phyloP scores from a whole-genome alignment of 345 rosid genomes.

The Noccaea caerulescens region DNA sequence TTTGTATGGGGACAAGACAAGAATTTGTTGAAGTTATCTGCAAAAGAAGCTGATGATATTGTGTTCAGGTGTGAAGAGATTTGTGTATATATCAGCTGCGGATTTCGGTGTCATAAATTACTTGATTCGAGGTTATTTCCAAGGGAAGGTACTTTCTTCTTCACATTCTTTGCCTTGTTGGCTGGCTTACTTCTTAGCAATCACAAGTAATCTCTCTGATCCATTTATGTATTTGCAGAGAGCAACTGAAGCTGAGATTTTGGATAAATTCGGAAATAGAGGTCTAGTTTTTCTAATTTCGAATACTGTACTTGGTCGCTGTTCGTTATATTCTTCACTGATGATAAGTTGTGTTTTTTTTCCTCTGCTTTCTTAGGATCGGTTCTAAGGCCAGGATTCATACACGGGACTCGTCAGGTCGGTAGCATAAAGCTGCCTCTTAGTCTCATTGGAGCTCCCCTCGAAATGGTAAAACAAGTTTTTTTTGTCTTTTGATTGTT shows the following conservation, averaged over 20 bases:
- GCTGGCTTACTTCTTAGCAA: not conserved
- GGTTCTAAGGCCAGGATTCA: slow-evolving; percentile 69
- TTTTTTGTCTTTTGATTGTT: not conserved
- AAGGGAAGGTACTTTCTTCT: slow-evolving; percentile 59
- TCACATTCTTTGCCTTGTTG: not conserved
- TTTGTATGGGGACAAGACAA: slow-evolving; percentile 15
- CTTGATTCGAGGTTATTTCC: slow-evolving; percentile 56
- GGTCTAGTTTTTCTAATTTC: slow-evolving; percentile 46
- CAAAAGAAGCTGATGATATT: not conserved
- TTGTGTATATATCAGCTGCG: slow-evolving; percentile 67
- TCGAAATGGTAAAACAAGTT: slow-evolving; percentile 54
- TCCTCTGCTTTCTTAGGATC: slow-evolving; percentile 44
- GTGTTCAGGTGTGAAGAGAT: slow-evolving; percentile 61
- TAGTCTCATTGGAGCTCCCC: slow-evolving; percentile 63
- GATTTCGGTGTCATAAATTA: slow-evolving; percentile 60
- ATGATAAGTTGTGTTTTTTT: not conserved
- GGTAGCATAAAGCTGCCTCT: slow-evolving; percentile 58
- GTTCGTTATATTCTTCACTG: not conserved
- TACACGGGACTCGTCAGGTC: slow-evolving; percentile 60
- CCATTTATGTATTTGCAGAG: slow-evolving; percentile 46
- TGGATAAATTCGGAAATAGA: slow-evolving; percentile 47
- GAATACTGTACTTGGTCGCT: no score
- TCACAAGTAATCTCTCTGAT: not conserved
- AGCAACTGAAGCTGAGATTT: slow-evolving; percentile 61
- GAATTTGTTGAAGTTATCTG: not conserved